These are phyloP conservation scores for Xerocomellus amylosporus DNA, from an alignment of 768 basidiomycete genomes.

Conservation along the genomic window DNA sequence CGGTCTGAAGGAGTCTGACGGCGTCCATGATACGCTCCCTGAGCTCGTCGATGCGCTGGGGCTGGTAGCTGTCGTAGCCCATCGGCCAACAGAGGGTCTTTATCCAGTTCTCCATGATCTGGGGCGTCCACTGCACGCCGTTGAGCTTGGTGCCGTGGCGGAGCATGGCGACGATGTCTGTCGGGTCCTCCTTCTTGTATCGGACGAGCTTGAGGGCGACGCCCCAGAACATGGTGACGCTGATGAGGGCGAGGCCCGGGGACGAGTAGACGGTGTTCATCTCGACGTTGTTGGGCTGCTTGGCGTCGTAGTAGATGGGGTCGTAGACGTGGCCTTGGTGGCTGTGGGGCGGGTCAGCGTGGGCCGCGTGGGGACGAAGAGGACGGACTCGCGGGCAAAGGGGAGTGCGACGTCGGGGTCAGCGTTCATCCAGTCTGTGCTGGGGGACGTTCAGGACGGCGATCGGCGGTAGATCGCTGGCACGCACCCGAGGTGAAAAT, in stretches of 20 bases:
- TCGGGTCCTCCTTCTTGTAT: conserved; percentile 59
- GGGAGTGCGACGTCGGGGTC: conserved; percentile 72
- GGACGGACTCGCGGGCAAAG: conserved; percentile 56
- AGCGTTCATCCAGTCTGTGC: conserved; percentile 72
- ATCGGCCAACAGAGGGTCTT: conserved; percentile 58
- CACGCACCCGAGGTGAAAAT: conserved; percentile 45
- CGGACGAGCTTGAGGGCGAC: conserved; percentile 71
- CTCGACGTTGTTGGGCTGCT: conserved; percentile 48
- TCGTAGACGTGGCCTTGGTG: conserved; percentile 42
- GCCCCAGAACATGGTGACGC: conserved; percentile 69
- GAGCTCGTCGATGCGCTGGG: conserved; percentile 43
- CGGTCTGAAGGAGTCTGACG: conserved; percentile 31
- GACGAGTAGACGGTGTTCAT: conserved; percentile 58
- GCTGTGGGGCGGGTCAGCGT: conserved; percentile 17
- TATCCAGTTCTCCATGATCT: conserved; percentile 57
- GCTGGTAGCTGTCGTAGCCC: conserved; percentile 52
- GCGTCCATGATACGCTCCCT: conserved; percentile 54
- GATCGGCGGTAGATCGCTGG: background rate
- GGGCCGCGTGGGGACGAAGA: conserved; percentile 1
- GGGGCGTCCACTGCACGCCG: conserved; percentile 52
- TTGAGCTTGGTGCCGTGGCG: conserved; percentile 55
- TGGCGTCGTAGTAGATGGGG: conserved; percentile 56
- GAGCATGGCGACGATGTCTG: conserved; percentile 67
- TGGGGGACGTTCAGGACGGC: conserved; percentile 5
- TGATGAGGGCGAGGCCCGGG: conserved; percentile 52